Evolutionary conservation across 345 rosid genomes (phyloP).

Genomic region (Euphorbia tirucalli): DNA sequence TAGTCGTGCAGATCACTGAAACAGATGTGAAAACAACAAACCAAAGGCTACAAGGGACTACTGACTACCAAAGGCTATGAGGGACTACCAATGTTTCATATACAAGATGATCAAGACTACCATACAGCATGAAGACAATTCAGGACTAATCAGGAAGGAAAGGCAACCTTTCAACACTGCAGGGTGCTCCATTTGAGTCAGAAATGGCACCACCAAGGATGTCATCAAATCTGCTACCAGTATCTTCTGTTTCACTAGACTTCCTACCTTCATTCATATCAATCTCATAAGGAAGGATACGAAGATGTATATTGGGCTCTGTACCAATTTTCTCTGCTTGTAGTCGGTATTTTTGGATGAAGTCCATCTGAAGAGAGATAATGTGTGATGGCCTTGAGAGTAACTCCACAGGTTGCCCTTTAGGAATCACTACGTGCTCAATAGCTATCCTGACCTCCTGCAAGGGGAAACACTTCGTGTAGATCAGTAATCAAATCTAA

Average conservation of each 20-base stretch:
- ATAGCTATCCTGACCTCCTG: slow-evolving; percentile 88
- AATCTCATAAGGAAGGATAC: slow-evolving; percentile 55
- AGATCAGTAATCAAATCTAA: background rate
- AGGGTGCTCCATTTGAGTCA: slow-evolving; percentile 39
- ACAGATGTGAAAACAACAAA: background rate
- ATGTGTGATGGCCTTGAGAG: slow-evolving; percentile 60
- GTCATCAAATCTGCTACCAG: slow-evolving; percentile 30
- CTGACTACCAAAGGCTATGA: background rate
- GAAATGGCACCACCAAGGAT: slow-evolving; percentile 13
- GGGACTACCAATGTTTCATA: background rate
- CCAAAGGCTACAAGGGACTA: background rate
- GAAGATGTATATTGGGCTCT: slow-evolving; percentile 46
- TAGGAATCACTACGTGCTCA: slow-evolving; percentile 69
- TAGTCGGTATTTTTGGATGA: slow-evolving; percentile 54
- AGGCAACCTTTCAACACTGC: slow-evolving; percentile 47
- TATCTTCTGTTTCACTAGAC: slow-evolving; percentile 26
- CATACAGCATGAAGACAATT: background rate
- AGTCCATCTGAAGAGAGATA: slow-evolving; percentile 60
- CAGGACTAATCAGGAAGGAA: slow-evolving; percentile 46
- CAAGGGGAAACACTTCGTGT: background rate
- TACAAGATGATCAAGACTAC: slow-evolving; percentile 11
- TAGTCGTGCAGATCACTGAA: background rate
- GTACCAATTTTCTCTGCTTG: slow-evolving; percentile 49
- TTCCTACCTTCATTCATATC: slow-evolving; percentile 22
- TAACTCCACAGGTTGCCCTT: slow-evolving; percentile 62